A percentile compares a stretch with the other conserved stretches of the same genome.
Conservation (phyloP, 2,329 filamentous ascomycete species). For the Clonostachys rosea region DNA sequence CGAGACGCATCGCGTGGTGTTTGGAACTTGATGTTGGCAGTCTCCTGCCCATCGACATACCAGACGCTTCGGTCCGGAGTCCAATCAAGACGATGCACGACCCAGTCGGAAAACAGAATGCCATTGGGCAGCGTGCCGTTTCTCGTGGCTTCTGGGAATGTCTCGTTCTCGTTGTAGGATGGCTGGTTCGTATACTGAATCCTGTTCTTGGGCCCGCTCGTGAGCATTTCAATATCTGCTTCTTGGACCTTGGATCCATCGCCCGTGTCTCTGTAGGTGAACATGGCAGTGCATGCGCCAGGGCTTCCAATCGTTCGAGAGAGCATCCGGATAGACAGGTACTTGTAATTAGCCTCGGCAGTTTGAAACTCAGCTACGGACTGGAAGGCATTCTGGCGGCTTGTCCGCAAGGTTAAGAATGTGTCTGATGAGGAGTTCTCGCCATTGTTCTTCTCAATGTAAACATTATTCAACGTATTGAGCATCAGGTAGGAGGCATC, state of each 20-base stretch:
- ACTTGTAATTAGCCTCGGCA: conserved; percentile 14
- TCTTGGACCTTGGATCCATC: conserved; percentile 37
- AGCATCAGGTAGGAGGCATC: conserved; percentile 25
- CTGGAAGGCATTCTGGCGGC: conserved; percentile 36
- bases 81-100: conserved; percentile 58
- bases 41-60: conserved; percentile 47
- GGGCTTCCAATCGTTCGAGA: conserved; percentile 40
- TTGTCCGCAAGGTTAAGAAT: conserved; percentile 42
- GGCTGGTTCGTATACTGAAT: conserved; percentile 60
- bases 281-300: conserved; percentile 47
- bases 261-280: conserved; percentile 39
- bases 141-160: conserved; percentile 38
- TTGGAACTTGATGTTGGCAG: conserved; percentile 49
- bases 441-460: conserved; percentile 33
- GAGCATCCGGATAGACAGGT: conserved; percentile 38
- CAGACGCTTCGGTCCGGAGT: conserved; percentile 45
- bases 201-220: conserved; percentile 32
- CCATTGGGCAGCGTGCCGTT: conserved; percentile 39
- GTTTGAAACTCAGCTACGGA: conserved; percentile 43
- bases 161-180: conserved; percentile 35
- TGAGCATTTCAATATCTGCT: conserved; percentile 48
- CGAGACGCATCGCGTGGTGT: conserved; percentile 46
- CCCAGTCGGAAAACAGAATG: conserved; percentile 47
- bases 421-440: conserved; percentile 28
- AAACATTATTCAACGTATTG: conserved; percentile 38